Evolutionary conservation across 2,329 filamentous ascomycete genomes (phyloP).

Genomic region (Ophiosphaerella korrae): DNA sequence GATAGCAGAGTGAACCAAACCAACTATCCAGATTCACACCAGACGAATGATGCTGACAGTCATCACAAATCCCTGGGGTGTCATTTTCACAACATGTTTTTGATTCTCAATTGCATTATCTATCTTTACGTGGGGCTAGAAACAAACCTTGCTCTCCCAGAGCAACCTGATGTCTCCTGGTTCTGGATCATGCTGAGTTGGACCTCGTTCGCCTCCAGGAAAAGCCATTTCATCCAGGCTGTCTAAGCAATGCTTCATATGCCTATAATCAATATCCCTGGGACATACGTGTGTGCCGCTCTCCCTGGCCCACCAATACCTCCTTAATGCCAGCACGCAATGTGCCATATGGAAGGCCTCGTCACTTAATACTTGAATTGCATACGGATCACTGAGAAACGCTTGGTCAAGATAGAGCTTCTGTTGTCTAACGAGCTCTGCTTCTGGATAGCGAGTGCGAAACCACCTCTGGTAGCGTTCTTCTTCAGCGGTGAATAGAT

Average conservation of each 20-base stretch:
- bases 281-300: slow-evolving; percentile 15
- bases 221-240: slow-evolving; percentile 18
- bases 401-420: not conserved
- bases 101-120: no score
- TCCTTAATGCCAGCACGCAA: slow-evolving; percentile 13
- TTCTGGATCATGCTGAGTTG: not conserved
- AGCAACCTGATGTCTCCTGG: slow-evolving; percentile 2
- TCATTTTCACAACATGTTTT: no score
- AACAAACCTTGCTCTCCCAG: slow-evolving; percentile 15
- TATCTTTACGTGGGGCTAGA: not conserved
- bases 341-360: slow-evolving; percentile 16
- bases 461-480: slow-evolving; percentile 13
- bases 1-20: no score
- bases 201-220: slow-evolving; percentile 6
- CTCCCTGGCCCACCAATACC: slow-evolving; percentile 11
- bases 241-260: slow-evolving; percentile 16
- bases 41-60: no score
- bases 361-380: not conserved
- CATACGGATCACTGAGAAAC: not conserved
- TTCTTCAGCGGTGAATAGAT: slow-evolving; percentile 11
- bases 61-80: no score
- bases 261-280: slow-evolving; percentile 13
- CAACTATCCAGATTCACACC: no score
- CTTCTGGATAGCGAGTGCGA: slow-evolving; percentile 12
- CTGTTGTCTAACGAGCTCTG: slow-evolving; percentile 1